Conservation (phyloP, 257 asterid genomes). For the Solanum raphanifolium region DNA sequence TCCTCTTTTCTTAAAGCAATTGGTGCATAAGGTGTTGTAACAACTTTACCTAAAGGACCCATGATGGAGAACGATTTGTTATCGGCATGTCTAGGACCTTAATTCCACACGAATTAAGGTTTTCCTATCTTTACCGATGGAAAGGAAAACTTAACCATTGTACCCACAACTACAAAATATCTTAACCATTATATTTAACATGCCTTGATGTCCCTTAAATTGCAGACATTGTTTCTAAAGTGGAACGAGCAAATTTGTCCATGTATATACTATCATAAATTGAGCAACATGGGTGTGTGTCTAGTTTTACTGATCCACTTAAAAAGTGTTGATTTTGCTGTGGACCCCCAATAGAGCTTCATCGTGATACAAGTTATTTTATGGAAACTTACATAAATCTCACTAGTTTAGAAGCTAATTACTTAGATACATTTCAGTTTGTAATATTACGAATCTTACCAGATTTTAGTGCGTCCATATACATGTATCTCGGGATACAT, state of each 20-base stretch:
- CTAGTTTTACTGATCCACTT: neutral
- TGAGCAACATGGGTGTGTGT: neutral
- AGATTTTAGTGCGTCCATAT: too few relatives aligned
- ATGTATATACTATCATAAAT: neutral
- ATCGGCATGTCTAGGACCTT: neutral
- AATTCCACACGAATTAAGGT: neutral
- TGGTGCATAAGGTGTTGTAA: neutral
- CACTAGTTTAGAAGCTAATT: too few relatives aligned
- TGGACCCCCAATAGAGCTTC: neutral
- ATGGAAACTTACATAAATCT: too few relatives aligned
- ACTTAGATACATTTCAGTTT: rapidly evolving
- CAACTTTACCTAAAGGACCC: neutral
- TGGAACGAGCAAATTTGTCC: neutral
- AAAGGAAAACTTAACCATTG: too few relatives aligned
- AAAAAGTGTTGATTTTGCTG: neutral
- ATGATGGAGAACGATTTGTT: neutral
- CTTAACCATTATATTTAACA: neutral
- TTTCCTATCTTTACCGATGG: too few relatives aligned
- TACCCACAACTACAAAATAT: neutral
- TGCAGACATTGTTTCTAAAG: neutral
- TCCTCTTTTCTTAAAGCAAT: constrained; percentile 5
- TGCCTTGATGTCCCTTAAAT: neutral
- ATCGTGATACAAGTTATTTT: neutral
- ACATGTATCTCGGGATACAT: too few relatives aligned
- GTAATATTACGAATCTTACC: too few relatives aligned